phyloP scores from a whole-genome alignment of 139 green algal genomes.

The Zygnema circumcarinatum region DNA sequence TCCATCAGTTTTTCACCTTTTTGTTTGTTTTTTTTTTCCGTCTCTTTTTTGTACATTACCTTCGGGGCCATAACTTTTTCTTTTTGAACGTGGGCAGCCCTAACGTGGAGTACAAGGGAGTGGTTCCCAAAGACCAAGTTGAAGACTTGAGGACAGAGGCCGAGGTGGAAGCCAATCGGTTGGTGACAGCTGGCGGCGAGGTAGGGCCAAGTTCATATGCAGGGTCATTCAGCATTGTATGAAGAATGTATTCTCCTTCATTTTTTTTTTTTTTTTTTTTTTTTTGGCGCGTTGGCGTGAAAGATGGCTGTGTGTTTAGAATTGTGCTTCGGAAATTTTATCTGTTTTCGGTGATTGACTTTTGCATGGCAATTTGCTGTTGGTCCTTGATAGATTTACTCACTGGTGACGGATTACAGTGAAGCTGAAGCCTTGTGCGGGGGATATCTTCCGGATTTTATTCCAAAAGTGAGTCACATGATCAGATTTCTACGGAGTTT shows the following conservation, averaged over 20 bases:
- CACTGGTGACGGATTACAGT: not conserved
- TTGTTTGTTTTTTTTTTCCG: not conserved
- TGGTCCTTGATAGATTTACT: not conserved
- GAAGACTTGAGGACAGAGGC: not conserved
- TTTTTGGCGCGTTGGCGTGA: not conserved
- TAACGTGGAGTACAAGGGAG: not conserved
- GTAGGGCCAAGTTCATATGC: not conserved
- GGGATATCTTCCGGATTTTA: not conserved
- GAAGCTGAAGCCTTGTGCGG: not conserved
- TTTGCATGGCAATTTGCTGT: too few species aligned
- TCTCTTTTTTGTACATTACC: not conserved
- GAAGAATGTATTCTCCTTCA: not conserved
- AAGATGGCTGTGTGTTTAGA: too few species aligned
- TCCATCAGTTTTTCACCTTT: not conserved
- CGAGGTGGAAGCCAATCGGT: not conserved
- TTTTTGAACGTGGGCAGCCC: not conserved
- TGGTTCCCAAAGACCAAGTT: not conserved
- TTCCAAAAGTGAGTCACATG: not conserved
- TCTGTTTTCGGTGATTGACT: too few species aligned
- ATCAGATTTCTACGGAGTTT: not conserved
- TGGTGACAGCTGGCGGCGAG: not conserved
- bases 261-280: slow-evolving; percentile 7
- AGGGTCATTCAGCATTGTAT: not conserved
- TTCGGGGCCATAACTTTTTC: too few species aligned
- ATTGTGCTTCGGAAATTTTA: too few species aligned